Base-by-base conservation (phyloP, 2,329 filamentous ascomycete genomes). In the Scortechinia acanthostroma region DNA sequence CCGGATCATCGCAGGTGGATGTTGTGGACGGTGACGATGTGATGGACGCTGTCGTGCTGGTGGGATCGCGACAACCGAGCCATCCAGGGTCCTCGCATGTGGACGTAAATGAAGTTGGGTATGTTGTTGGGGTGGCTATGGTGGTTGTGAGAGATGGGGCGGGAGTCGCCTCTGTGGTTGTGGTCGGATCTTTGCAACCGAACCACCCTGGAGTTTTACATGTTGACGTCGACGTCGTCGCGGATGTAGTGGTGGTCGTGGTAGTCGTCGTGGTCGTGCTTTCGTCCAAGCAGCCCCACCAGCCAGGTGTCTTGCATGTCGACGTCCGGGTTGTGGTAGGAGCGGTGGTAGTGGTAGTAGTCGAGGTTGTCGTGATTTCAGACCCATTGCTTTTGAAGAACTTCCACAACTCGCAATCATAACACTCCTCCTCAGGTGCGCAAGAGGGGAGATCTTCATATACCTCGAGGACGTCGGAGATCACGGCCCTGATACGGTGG, bases 381-480 rank as follows among this genome's bases (percentile, higher is more conserved):
- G 87, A 93, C 22, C 86, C 86, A 59, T 96, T 96, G 60, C 90
- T 95, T 62, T 91, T 85, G 58, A 88, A 94, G 71, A 90, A 95
- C 57, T 95, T 94, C 93, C 93, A 97, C 46, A 85, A 82, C 47
- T 80, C 88, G 57, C 91, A 97, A 60, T 98, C 93, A 33, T 86
- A 80, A 59, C 93, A 97, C 44, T 89, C 83, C 19, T 80, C 74
- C 4, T 91, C 91, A 22, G 76, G 72, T 45, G 76, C 76, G 63
- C 93, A 97, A 51, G 77, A 68, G 0, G 93, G 86, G 0, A 94
- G 88, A 3, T 73, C 68, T 50, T 94, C 86, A 56, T 97, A 97
- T 53, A 82, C 83, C 55, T 85, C 74, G 49, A 97, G 76, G 2
- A 98, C 88, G 59, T 95, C 88, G 47, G 82, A 77, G 56, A 98